Conservation (phyloP, 108 stramenopile genomes). For the Hondaea fermentalgiana region DNA sequence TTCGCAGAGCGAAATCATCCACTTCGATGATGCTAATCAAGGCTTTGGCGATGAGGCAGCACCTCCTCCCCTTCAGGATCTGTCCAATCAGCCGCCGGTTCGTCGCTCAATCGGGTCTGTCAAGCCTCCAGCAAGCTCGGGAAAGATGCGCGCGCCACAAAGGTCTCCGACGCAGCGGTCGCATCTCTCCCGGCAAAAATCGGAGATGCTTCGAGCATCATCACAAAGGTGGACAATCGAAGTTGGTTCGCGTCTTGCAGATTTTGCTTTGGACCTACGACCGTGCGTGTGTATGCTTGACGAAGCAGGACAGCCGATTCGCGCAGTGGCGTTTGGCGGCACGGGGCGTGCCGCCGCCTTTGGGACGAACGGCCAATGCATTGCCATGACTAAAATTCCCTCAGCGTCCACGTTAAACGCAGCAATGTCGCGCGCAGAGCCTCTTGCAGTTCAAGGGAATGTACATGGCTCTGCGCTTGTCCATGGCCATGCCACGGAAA, state of each 20-base stretch:
- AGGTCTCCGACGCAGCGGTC: no score
- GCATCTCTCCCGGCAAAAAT: no score
- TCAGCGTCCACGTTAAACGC: background rate
- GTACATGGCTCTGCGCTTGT: background rate
- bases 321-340: background rate
- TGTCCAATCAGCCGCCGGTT: no score
- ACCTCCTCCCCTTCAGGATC: no score
- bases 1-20: no score
- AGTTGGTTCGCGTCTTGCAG: background rate
- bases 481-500: background rate
- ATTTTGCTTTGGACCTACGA: background rate
- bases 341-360: background rate
- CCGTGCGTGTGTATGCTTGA: background rate
- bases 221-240: background rate
- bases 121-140: no score
- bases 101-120: no score
- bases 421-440: background rate
- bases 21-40: no score
- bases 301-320: background rate
- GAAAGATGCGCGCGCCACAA: no score
- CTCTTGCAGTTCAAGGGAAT: background rate
- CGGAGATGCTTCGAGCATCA: no score
- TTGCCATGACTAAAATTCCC: background rate
- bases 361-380: background rate
- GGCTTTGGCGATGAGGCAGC: no score